Base-by-base conservation (phyloP, 1,284 basidiomycete species). In the Exobasidium rhododendri region DNA sequence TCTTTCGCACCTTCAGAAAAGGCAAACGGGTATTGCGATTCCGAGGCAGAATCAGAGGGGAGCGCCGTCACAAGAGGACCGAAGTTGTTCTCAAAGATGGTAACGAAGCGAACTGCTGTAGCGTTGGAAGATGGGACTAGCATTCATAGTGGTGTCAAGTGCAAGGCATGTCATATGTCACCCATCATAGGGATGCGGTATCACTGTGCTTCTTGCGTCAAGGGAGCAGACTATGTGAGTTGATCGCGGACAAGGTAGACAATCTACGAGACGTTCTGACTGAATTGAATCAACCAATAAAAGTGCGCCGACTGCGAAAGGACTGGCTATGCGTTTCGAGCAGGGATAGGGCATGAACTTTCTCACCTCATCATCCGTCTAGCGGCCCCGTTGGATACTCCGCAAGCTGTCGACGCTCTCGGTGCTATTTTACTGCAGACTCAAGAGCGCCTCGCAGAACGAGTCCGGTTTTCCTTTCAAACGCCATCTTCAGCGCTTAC, bases 151-250 rank as follows among this genome's bases (percentile, higher is more conserved):
- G 44, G 44, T 28, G 30, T 61, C 17, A 17, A 26, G 29, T 61
- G 59, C 30, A 26, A 44, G 22, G 22, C 56, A 22, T 61, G 59
- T 31, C 20, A 28, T 14, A 43, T 61, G 22, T n/a, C 24, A 6
- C 59, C 59, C 6, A 61, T 61, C 46, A 22, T 44, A 14, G 59
- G 59, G 4, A 4, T 46, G 10, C 14, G 59, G 5, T 61, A 50
- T 58, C 59, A 61, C 26, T 61, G 59, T 58, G 47, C 52, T 6
- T 28, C 43, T 13, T 61, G 59, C 14, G 26, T 20, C 17, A 58
- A 49, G 24, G 59, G 59, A 1, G 56, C 32, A 20, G 59, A 61
- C 57, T 59, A 60, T 43, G 58, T 60, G 44, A 56, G 58, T 60
- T 10, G 30, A 10, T 24, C 26, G 22, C 47, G 35, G 49, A 26